Evolutionary conservation across 345 rosid species (phyloP).

Genomic region (Rhodamnia rubescens): DNA sequence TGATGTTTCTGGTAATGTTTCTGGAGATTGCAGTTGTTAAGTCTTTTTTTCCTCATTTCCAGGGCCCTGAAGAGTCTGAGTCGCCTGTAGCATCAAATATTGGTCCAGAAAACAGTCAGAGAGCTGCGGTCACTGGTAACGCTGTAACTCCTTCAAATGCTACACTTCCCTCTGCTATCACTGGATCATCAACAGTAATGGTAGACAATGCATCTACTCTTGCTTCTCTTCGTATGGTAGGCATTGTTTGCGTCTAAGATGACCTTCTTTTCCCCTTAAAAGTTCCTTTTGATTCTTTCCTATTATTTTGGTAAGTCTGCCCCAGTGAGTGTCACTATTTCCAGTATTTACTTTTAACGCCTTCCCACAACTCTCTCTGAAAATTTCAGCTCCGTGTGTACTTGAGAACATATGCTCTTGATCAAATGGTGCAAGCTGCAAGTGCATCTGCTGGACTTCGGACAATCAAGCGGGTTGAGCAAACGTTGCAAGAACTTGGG

Average conservation of each 20-base stretch:
- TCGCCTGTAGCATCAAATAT: slow-evolving; percentile 32
- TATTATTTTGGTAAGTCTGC: not conserved
- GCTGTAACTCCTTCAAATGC: slow-evolving; percentile 28
- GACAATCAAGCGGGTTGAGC: slow-evolving; percentile 89
- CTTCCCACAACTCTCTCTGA: not conserved
- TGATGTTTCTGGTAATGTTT: not conserved
- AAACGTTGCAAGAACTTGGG: slow-evolving; percentile 87
- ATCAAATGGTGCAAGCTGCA: slow-evolving; percentile 97
- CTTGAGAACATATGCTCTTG: slow-evolving; percentile 85
- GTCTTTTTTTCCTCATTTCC: slow-evolving; percentile 6
- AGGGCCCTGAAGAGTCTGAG: slow-evolving; percentile 63
- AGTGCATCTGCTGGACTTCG: slow-evolving; percentile 86
- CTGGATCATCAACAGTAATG: slow-evolving; percentile 45
- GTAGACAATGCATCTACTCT: slow-evolving; percentile 76
- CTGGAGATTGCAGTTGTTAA: not conserved
- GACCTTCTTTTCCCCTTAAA: not conserved
- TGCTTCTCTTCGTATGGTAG: slow-evolving; percentile 82
- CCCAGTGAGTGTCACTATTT: not conserved
- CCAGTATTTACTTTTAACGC: not conserved
- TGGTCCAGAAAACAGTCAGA: slow-evolving; percentile 50
- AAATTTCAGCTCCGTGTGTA: slow-evolving; percentile 70
- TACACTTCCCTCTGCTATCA: slow-evolving; percentile 23
- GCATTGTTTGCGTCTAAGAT: not conserved
- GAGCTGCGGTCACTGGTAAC: slow-evolving; percentile 26
- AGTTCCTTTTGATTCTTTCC: not conserved